phyloP scores from a whole-genome alignment of 2,329 filamentous ascomycete species.

The Exophiala xenobiotica region DNA sequence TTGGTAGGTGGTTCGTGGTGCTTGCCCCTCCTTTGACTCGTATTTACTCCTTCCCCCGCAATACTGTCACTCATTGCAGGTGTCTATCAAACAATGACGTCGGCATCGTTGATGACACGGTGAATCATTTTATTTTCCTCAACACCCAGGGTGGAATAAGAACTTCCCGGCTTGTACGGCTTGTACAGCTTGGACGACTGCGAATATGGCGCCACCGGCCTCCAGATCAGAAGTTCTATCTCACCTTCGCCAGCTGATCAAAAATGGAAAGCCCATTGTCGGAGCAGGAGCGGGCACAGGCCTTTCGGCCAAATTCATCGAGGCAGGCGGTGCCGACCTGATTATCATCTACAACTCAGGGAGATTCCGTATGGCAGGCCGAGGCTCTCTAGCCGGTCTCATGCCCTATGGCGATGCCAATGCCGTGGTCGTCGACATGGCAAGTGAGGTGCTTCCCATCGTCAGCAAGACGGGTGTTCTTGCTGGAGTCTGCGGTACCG shows the following conservation, averaged over 20 bases:
- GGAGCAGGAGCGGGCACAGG: conserved; percentile 66
- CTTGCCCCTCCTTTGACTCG: not conserved
- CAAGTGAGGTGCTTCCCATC: conserved; percentile 64
- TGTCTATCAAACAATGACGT: not conserved
- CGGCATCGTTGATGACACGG: not conserved
- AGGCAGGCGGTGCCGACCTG: conserved; percentile 66
- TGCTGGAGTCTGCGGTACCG: conserved; percentile 69
- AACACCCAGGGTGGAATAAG: too few species aligned
- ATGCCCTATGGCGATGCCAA: conserved; percentile 73
- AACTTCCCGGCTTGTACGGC: too few species aligned
- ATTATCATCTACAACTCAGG: conserved; percentile 74
- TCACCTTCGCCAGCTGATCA: conserved; percentile 55
- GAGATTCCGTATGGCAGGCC: conserved; percentile 70
- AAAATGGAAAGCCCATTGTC: conserved; percentile 59
- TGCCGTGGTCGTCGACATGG: conserved; percentile 68
- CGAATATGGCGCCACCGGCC: conserved; percentile 57
- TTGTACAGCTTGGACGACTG: too few species aligned
- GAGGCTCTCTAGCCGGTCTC: conserved; percentile 66
- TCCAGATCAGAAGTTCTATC: conserved; percentile 57
- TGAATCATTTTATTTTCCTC: not conserved
- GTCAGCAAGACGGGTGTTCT: conserved; percentile 60
- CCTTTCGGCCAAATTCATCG: conserved; percentile 68
- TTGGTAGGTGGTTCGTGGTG: too few species aligned
- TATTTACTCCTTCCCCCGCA: not conserved
- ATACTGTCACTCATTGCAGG: not conserved